A percentile compares a stretch with the other conserved stretches of the same genome.
These are phyloP conservation scores for Isatis lusitanica DNA, from an alignment of 441 rosid species.

Conservation along the genomic window DNA sequence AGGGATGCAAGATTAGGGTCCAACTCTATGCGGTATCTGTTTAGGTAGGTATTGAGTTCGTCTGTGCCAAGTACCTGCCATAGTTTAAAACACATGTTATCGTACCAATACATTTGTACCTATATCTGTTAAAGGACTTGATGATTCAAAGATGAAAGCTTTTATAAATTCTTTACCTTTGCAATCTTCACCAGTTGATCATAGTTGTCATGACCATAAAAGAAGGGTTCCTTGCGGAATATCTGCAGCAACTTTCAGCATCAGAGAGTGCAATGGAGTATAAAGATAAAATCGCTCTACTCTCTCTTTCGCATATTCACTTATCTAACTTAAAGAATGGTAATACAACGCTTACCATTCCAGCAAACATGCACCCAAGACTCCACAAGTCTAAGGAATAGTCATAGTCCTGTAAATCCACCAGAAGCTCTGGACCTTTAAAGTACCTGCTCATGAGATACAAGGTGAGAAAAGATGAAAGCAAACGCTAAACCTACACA, in stretches of 20 bases:
- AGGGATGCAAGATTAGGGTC: conserved; percentile 89
- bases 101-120: not conserved
- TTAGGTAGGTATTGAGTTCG: conserved; percentile 77
- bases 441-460: conserved; percentile 60
- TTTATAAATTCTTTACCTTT: conserved; percentile 47
- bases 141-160: not conserved
- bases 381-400: conserved; percentile 97
- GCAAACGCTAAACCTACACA: not conserved
- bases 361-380: conserved; percentile 99
- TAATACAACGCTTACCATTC: conserved; percentile 66
- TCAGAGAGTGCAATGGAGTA: conserved; percentile 23
- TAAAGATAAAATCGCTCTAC: not conserved
- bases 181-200: conserved; percentile 88
- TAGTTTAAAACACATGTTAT: not conserved
- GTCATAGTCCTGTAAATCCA: conserved; percentile 96
- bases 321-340: not conserved
- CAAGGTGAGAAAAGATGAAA: not conserved
- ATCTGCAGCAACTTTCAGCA: conserved; percentile 52
- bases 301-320: not conserved
- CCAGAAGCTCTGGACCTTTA: conserved; percentile 97
- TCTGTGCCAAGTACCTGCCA: conserved; percentile 90
- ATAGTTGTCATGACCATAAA: conserved; percentile 89
- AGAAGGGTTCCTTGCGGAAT: conserved; percentile 87
- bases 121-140: not conserved
- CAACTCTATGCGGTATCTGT: conserved; percentile 79